Conservation (phyloP, 1,284 basidiomycete species). For the Ganoderma lucidum region DNA sequence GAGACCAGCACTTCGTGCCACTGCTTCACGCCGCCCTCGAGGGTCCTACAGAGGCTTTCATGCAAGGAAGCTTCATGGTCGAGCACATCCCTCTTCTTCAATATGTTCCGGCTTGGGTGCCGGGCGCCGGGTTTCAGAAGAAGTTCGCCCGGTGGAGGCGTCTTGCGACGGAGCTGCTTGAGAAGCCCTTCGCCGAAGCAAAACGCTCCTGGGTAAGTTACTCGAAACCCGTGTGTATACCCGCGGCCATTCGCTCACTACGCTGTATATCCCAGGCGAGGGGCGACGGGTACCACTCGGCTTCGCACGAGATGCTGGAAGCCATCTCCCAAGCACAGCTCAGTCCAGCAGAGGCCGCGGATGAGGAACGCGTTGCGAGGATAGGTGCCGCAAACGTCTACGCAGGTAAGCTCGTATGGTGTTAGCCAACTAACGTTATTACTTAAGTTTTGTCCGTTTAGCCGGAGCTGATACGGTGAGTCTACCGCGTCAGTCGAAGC, state of each 20-base stretch:
- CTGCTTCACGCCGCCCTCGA: constrained; percentile 18
- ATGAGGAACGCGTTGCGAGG: constrained; percentile 21
- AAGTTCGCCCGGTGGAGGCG: constrained; percentile 23
- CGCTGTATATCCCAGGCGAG: background rate
- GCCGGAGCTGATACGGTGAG: constrained; percentile 21
- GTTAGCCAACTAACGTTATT: background rate
- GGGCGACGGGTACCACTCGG: constrained; percentile 20
- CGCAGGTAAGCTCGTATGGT: constrained; percentile 5
- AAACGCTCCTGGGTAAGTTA: constrained; percentile 21
- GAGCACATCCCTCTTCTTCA: constrained; percentile 29
- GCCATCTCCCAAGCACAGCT: constrained; percentile 14
- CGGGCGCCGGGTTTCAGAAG: constrained; percentile 25
- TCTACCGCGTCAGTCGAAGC: background rate
- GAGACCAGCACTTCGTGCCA: constrained; percentile 28
- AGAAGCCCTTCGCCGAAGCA: constrained; percentile 26
- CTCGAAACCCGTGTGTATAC: background rate
- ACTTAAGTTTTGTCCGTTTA: background rate
- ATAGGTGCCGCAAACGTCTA: constrained; percentile 21
- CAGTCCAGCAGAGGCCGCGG: constrained; percentile 7
- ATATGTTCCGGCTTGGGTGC: constrained; percentile 29
- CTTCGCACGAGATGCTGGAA: constrained; percentile 20
- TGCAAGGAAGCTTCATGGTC: constrained; percentile 26
- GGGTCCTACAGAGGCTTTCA: constrained; percentile 16
- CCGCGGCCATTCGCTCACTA: background rate
- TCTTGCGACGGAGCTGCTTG: constrained; percentile 15